Evolutionary conservation across 192 early-diverging fungal genomes (phyloP), one percentile per base, ranked within the genome.

Genomic region (Linnemannia exigua): DNA sequence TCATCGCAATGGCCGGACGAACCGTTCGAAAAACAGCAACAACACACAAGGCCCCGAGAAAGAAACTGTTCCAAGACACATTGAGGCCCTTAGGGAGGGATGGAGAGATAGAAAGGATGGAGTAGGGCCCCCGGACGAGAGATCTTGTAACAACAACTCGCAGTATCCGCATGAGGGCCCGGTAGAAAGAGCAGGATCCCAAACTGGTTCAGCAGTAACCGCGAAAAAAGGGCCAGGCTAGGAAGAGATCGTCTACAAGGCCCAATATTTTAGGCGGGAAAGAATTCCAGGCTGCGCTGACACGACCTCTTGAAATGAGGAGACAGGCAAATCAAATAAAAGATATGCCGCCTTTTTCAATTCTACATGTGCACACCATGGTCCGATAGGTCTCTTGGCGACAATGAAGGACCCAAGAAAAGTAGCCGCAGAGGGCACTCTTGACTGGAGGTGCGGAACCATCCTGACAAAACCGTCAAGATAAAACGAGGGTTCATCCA

Each of bases 221-320:
- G 58, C 54, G 38, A 66, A 75, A 63, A n/a, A 72, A 48, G 52
- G 72, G 5, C 72, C 54, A 52, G 67, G 37, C 71, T 76, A 66
- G 80, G 75, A 81, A 35, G 71, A 70, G 75, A 68, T 47, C 80
- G 75, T 68, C 82, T 44, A 86, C 3, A 70, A 70, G 89, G 75
- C 46, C 74, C 58, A 63, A 33, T n/a, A 15, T 63, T 63, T 63
- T 31, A 31, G 28, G 58, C 28, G 28, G 58, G 58, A 63, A 31
- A 12, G 58, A 54, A 63, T 63, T 63, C 58, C 58, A 63, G 14
- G 11, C 58, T 63, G 28, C 58, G 58, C 58, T 1, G 28, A 15
- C 15, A 63, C 15, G 58, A 28, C 28, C 58, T 31, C 58, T 63
- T 63, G 58, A 31, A 12, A 25, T 12, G 28, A 63, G 8, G 9